Base-by-base conservation (phyloP, 2,329 filamentous ascomycete species). In the Dendryphion nanum region DNA sequence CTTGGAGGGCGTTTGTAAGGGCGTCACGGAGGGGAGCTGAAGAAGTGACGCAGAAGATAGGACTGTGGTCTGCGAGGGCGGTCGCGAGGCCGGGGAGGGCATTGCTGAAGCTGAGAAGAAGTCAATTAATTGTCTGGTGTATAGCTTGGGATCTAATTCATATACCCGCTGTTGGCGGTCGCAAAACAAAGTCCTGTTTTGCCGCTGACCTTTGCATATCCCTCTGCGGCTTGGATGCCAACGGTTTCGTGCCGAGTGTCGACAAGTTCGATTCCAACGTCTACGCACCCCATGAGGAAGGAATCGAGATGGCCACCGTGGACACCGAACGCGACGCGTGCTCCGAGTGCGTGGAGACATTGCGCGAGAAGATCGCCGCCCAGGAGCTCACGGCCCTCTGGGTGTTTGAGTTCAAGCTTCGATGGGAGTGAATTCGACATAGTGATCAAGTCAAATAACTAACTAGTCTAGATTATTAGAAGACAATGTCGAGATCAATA, bases 241-340 rank as follows among this genome's bases (percentile, higher is more conserved):
- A 67, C 68, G 1, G 71, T 71, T 46, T 75, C 71, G 45, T 75
- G 72, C 29, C 71, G 51, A 1, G 68, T 73, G 42, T 75, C 70
- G 17, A 74, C 55, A 3, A 74, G 57, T 5, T 57, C 58, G 32
- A 74, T 73, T 10, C 63, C 69, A 12, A 55, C 42, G 16, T 62
- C 54, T 4, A 61, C 57, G 37, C 67, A 70, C 5, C 69, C 72
- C 50, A 73, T 63, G 2, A 75, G 53, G 41, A 75, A 74, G 12
- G 71, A 69, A 53, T 75, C 71, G 1, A 74, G 59, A 45, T 74
- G 70, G 6, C 72, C 70, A 2, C 71, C 72, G 44, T 74, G 72
- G 8, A 74, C 51, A 15, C 71, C 71, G 40, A 75, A 75, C 2
- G 68, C 66, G 14, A 73, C 67, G 14, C 65, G 57, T 2, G 69